A percentile compares a stretch with the other conserved stretches of the same genome.
Evolutionary conservation across 2,329 filamentous ascomycete species (phyloP).

Genomic region (Parasarocladium wereldwijsianum): DNA sequence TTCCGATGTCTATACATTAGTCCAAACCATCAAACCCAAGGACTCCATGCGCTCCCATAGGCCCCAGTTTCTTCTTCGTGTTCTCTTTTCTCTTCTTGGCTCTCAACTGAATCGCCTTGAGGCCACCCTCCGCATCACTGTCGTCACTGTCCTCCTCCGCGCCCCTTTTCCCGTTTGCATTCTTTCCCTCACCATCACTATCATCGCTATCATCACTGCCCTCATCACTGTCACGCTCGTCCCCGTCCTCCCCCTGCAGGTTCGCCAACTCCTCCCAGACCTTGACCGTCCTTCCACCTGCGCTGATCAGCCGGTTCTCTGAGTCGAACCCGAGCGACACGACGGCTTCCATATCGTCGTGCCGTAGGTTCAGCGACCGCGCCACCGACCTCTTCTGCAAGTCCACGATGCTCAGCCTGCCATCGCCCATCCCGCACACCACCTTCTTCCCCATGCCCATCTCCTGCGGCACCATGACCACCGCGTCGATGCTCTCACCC

Average conservation of each 20-base stretch:
- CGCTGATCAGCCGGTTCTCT: conserved; percentile 74
- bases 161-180: conserved; percentile 28
- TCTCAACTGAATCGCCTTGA: conserved; percentile 27
- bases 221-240: conserved; percentile 33
- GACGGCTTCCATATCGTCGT: conserved; percentile 81
- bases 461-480: conserved; percentile 56
- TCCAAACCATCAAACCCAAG: conserved; percentile 33
- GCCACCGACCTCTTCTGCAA: conserved; percentile 61
- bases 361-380: conserved; percentile 42
- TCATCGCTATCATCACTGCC: conserved; percentile 26
- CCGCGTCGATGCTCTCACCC: conserved; percentile 68
- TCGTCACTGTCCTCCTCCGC: conserved; percentile 31
- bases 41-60: conserved; percentile 36
- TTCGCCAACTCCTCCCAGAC: conserved; percentile 77
- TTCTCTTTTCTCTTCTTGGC: conserved; percentile 28
- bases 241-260: conserved; percentile 25
- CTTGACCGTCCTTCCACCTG: conserved; percentile 74
- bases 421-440: conserved; percentile 70
- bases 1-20: no score
- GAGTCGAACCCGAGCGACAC: conserved; percentile 73
- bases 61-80: conserved; percentile 27
- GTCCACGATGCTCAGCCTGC: conserved; percentile 62
- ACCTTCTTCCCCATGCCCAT: conserved; percentile 59
- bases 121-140: conserved; percentile 13
- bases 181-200: conserved; percentile 21